Evolutionary conservation across 2,329 filamentous ascomycete genomes (phyloP), one percentile per base, ranked within the genome.

Genomic region (Geosmithia morbida): DNA sequence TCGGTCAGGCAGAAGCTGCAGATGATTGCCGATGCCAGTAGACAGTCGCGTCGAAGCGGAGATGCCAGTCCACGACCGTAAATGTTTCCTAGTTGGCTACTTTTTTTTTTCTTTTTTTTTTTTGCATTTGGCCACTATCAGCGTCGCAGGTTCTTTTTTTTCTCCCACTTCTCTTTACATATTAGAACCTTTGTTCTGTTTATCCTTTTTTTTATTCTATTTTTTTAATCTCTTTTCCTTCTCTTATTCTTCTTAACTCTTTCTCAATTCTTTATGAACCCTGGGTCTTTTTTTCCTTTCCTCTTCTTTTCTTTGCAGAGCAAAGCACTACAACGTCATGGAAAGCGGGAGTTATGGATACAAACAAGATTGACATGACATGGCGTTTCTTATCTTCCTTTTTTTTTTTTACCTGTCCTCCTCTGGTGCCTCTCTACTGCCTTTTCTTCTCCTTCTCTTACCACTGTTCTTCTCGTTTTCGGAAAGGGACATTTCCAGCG

Each of bases 1-100:
- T 67, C 68, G 18, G 73, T 83, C 45, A 72, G 71, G 48, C 78
- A 77, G 62, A 81, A 81, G 65, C 69, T 75, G 56, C 71, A 69
- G 43, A 70, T 77, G 58, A 81, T 82, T 58, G 74, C 71, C 16
- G 75, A 76, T 49, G 74, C 74, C 46, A 74, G 71, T 53, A 73
- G 71, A 55, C 67, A 67, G 5, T 67, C 71, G 47, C 62, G 66
- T 48, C 62, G 33, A 3, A 11, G 14, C 3, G 33, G 33, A 37
- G 11, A 37, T 11, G 33, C 3, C 33, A 11, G 14, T 11, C 11
- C 11, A 30, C 29, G 11, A 11, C 29, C 6, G 29, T 11, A 30
- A 11, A 30, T 30, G 29, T 6, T 11, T n/a, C n/a, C n/a, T n/a
- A n/a, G n/a, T n/a, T n/a, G n/a, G n/a, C n/a, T n/a, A n/a, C n/a